phyloP scores from a whole-genome alignment of 441 rosid genomes.

The Corymbia calophylla region DNA sequence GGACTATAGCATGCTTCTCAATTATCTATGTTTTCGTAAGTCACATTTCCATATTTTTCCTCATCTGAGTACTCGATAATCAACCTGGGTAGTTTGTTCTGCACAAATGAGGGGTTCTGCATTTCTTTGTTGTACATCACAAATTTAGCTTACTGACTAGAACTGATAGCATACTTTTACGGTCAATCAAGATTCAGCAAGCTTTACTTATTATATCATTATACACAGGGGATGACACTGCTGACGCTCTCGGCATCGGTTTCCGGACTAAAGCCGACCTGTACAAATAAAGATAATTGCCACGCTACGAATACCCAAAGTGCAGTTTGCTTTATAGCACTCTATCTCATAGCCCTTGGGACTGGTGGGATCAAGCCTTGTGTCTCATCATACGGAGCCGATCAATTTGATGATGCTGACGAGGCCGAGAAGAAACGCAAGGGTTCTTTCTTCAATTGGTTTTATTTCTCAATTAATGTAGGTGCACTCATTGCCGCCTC shows the following conservation, averaged over 20 bases:
- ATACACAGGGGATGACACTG: conserved; percentile 5
- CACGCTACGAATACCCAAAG: neutral
- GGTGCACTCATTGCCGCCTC: conserved; percentile 1
- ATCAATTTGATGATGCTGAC: conserved; percentile 6
- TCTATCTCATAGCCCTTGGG: conserved; percentile 7
- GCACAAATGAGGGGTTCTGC: neutral
- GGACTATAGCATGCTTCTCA: conserved; percentile 12
- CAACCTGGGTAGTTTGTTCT: neutral
- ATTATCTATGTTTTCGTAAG: conserved; percentile 5
- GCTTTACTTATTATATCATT: neutral
- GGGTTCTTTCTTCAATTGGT: conserved; percentile 12
- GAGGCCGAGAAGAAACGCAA: conserved; percentile 4
- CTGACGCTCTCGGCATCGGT: conserved; percentile 7
- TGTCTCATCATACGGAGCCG: conserved; percentile 10
- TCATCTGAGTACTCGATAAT: neutral
- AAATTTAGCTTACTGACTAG: neutral
- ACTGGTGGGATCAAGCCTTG: conserved; percentile 11
- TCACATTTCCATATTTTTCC: neutral
- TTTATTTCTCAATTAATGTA: conserved; percentile 4
- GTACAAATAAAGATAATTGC: neutral
- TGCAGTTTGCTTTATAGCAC: neutral
- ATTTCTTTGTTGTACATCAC: neutral
- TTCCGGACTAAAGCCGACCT: neutral
- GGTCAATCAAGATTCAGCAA: neutral
- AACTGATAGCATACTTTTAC: neutral